These are phyloP conservation scores for Angomonas ambiguus DNA, from an alignment of 208 protist species.

Conservation along the genomic window DNA sequence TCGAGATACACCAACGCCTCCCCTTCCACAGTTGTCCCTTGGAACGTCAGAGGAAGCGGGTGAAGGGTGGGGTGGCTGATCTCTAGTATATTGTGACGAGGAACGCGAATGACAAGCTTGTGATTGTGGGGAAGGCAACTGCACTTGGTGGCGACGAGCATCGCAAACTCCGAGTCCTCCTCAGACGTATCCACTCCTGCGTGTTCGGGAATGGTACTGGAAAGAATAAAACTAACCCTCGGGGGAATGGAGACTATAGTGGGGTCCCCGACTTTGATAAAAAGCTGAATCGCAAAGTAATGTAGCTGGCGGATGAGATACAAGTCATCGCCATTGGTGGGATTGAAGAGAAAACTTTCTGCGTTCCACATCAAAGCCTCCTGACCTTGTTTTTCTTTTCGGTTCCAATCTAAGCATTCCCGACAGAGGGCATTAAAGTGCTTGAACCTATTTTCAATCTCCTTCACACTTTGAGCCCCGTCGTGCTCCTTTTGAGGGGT, in stretches of 20 bases:
- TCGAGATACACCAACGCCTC: slow-evolving; percentile 37
- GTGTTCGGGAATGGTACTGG: slow-evolving; percentile 12
- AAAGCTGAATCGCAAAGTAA: slow-evolving; percentile 42
- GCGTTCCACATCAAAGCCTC: slow-evolving; percentile 24
- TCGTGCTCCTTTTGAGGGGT: slow-evolving; percentile 16
- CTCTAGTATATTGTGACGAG: slow-evolving; percentile 18
- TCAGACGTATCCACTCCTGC: slow-evolving; percentile 13
- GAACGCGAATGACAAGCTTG: slow-evolving; percentile 28
- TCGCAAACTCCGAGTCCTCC: slow-evolving; percentile 39
- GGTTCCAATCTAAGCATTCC: slow-evolving; percentile 35
- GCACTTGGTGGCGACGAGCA: slow-evolving; percentile 46
- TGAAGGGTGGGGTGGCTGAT: slow-evolving; percentile 33
- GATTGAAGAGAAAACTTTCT: slow-evolving; percentile 21
- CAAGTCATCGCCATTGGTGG: slow-evolving; percentile 38
- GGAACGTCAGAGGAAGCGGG: slow-evolving; percentile 14
- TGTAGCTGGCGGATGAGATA: slow-evolving; percentile 35
- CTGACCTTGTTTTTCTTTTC: slow-evolving; percentile 17
- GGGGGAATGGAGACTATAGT: slow-evolving; percentile 35
- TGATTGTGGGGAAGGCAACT: slow-evolving; percentile 46
- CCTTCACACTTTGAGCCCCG: slow-evolving; percentile 25
- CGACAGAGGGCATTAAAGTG: slow-evolving; percentile 49
- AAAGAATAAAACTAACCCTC: slow-evolving; percentile 47
- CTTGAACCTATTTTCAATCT: slow-evolving; percentile 21
- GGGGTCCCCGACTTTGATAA: slow-evolving; percentile 28
- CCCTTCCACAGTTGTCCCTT: slow-evolving; percentile 31